These are phyloP conservation scores for Aspergillus nidulans DNA, from an alignment of 495 filamentous ascomycete genomes.

Conservation along the genomic window DNA sequence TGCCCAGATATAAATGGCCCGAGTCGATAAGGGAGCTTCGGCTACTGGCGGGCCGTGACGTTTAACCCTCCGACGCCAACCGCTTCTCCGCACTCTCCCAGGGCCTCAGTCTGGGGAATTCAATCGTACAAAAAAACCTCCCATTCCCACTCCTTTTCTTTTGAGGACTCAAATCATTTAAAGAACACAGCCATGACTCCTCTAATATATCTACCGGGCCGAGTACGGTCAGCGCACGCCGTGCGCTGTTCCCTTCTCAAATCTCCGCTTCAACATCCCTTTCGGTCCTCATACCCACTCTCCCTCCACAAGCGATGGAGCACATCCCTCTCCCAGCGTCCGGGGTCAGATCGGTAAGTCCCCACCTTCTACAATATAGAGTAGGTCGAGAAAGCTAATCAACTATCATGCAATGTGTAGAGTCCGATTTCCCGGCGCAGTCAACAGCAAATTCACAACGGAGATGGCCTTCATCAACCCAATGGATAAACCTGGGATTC, in stretches of 20 bases:
- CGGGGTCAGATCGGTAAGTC: slow-evolving; percentile 54
- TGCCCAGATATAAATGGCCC: too few relatives aligned
- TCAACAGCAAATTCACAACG: slow-evolving; percentile 87
- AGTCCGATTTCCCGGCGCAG: slow-evolving; percentile 90
- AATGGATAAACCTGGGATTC: slow-evolving; percentile 59
- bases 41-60: slow-evolving; percentile 1
- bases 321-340: slow-evolving; percentile 62
- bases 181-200: background rate
- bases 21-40: background rate
- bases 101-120: background rate
- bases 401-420: slow-evolving; percentile 24
- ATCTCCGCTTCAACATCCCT: too few relatives aligned
- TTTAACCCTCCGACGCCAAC: background rate
- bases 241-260: background rate
- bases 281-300: too few relatives aligned
- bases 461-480: slow-evolving; percentile 71
- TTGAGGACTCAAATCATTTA: background rate
- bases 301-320: slow-evolving; percentile 42
- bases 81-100: slow-evolving; percentile 1
- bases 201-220: background rate
- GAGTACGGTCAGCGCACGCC: background rate
- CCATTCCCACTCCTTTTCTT: background rate
- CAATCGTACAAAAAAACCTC: background rate
- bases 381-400: background rate
- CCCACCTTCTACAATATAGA: background rate